Evolutionary conservation across 306 rosid species (phyloP).

Genomic region (Cucumis melo): DNA sequence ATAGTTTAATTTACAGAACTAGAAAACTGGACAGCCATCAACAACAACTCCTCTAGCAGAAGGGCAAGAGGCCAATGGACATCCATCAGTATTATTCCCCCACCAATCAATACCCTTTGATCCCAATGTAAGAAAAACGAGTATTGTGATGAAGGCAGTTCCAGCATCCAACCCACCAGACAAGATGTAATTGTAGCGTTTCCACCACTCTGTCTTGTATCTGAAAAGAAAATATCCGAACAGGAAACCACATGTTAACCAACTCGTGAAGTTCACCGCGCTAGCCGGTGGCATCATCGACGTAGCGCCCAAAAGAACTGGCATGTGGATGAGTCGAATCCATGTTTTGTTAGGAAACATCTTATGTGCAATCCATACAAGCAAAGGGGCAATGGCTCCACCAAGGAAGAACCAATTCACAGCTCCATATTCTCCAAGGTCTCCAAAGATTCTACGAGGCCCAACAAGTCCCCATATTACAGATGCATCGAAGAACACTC

Average conservation of each 20-base stretch:
- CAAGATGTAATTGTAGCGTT: conserved; percentile 47
- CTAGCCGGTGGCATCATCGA: conserved; percentile 73
- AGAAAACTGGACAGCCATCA: conserved; percentile 30
- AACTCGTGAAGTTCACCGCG: conserved; percentile 59
- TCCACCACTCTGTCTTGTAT: conserved; percentile 45
- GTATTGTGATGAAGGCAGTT: conserved; percentile 58
- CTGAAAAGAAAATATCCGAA: conserved; percentile 37
- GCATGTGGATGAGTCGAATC: conserved; percentile 51
- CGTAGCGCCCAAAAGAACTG: conserved; percentile 52
- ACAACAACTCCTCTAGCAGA: conserved; percentile 34
- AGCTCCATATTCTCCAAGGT: conserved; percentile 52
- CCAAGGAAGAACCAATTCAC: conserved; percentile 63
- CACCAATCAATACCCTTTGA: conserved; percentile 38
- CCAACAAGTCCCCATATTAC: conserved; percentile 89
- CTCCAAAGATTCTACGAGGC: conserved; percentile 71
- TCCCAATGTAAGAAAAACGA: conserved; percentile 38
- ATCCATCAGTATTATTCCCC: conserved; percentile 50
- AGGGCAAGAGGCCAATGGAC: conserved; percentile 75
- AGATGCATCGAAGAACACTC: conserved; percentile 62
- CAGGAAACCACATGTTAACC: conserved; percentile 39
- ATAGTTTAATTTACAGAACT: no score
- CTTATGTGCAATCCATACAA: conserved; percentile 60
- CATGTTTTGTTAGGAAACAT: conserved; percentile 43
- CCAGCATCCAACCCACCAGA: conserved; percentile 87
- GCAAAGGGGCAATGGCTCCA: conserved; percentile 53